phyloP scores from a whole-genome alignment of 495 filamentous ascomycete genomes.

The Penicillium simplicissimum region DNA sequence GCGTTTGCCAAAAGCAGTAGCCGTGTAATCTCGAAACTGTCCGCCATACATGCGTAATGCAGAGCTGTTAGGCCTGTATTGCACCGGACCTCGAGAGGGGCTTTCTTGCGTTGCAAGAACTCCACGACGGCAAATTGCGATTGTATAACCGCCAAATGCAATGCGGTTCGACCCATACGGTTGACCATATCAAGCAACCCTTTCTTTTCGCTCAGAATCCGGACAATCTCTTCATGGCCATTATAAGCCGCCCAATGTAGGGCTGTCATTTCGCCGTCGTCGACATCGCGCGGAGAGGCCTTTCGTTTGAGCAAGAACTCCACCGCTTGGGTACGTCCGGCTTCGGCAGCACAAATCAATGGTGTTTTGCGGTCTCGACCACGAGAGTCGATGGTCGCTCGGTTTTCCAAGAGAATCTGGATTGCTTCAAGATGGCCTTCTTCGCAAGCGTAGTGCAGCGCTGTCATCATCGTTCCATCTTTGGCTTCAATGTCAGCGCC shows the following conservation, averaged over 20 bases:
- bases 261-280: conserved; percentile 45
- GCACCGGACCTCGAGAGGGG: conserved; percentile 33
- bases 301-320: conserved; percentile 39
- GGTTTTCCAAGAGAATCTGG: conserved; percentile 35
- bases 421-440: conserved; percentile 35
- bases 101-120: conserved; percentile 34
- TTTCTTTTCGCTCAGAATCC: conserved; percentile 36
- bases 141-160: conserved; percentile 45
- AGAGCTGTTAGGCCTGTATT: conserved; percentile 35
- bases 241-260: conserved; percentile 49
- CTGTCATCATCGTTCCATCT: conserved; percentile 43
- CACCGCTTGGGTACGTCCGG: conserved; percentile 31
- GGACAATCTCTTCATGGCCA: conserved; percentile 43
- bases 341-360: conserved; percentile 44
- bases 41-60: conserved; percentile 47
- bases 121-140: conserved; percentile 44
- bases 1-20: conserved; percentile 44
- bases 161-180: conserved; percentile 36
- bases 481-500: conserved; percentile 46
- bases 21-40: conserved; percentile 36
- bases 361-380: conserved; percentile 41
- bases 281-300: conserved; percentile 31
- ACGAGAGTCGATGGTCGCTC: conserved; percentile 38
- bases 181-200: conserved; percentile 30
- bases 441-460: conserved; percentile 45